A percentile compares a stretch with the other conserved stretches of the same genome.
phyloP scores from a whole-genome alignment of 208 protist species.

The Balamuthia mandrillaris region DNA sequence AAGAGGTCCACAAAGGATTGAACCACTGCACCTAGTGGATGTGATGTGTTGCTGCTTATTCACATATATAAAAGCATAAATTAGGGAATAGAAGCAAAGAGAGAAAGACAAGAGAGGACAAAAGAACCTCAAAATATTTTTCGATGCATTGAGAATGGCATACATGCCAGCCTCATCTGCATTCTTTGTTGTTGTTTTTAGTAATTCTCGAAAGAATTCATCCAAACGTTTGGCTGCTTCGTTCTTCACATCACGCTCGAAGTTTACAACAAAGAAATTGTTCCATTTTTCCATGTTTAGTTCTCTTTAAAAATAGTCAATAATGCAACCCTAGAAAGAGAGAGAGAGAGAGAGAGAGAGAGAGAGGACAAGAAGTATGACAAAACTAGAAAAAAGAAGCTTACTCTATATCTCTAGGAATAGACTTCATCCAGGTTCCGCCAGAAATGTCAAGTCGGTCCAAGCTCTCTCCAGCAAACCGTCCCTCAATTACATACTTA shows the following conservation, averaged over 20 bases:
- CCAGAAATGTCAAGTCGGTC: background rate
- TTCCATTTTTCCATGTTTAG: constrained; percentile 27
- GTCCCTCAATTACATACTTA: background rate
- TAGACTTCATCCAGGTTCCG: constrained; percentile 10
- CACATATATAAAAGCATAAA: background rate
- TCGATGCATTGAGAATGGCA: background rate
- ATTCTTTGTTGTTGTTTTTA: background rate
- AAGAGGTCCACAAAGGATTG: background rate
- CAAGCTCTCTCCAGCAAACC: background rate
- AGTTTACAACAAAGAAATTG: background rate
- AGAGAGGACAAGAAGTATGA: no score
- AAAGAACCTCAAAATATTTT: background rate
- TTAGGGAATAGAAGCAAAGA: no score
- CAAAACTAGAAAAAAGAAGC: no score
- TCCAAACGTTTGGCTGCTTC: background rate
- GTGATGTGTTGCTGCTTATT: background rate
- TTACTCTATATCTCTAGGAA: background rate
- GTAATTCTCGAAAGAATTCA: background rate
- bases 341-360: no score
- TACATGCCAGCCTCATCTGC: background rate
- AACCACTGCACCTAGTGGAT: background rate
- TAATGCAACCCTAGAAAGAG: no score
- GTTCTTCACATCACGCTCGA: background rate
- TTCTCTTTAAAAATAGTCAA: background rate
- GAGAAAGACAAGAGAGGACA: no score